Evolutionary conservation across 1,139 yeast genomes (phyloP).

Genomic region (Taiozyma sp.): DNA sequence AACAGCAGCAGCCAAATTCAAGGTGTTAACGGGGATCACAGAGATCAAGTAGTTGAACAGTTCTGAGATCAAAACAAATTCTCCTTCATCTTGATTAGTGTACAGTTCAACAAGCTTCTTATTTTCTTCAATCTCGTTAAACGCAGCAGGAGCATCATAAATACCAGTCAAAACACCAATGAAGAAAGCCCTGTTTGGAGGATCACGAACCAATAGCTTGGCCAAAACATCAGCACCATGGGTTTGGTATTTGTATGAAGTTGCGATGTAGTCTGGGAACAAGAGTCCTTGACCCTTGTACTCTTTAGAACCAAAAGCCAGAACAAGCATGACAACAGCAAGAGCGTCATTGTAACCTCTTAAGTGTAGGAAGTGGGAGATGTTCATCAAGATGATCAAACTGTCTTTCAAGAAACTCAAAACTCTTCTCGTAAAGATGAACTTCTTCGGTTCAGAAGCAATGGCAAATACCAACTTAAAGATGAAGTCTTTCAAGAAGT

Average conservation of each 20-base stretch:
- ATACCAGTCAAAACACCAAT: constrained; percentile 55
- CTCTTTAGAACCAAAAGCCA: constrained; percentile 61
- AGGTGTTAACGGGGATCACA: constrained; percentile 50
- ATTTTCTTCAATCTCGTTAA: constrained; percentile 25
- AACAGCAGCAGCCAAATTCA: constrained; percentile 31
- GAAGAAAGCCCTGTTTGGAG: constrained; percentile 61
- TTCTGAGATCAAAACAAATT: constrained; percentile 40
- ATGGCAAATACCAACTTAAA: constrained; percentile 45
- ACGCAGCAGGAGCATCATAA: constrained; percentile 17
- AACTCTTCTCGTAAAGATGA: constrained; percentile 50
- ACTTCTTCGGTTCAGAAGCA: constrained; percentile 41
- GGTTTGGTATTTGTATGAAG: constrained; percentile 64
- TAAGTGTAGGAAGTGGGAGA: constrained; percentile 57
- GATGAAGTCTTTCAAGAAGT: constrained; percentile 42
- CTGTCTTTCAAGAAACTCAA: constrained; percentile 76
- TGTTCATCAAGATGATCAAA: constrained; percentile 62
- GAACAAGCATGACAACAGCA: constrained; percentile 47
- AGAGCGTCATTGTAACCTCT: constrained; percentile 59
- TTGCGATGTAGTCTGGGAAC: constrained; percentile 56
- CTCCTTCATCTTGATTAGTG: constrained; percentile 21
- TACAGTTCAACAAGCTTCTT: constrained; percentile 24
- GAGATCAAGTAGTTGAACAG: constrained; percentile 50
- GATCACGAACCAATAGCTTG: constrained; percentile 73
- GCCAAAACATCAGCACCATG: constrained; percentile 81
- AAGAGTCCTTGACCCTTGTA: constrained; percentile 27